Percentiles rank a stretch among this genome's conserved stretches.
These are phyloP conservation scores for Phylloboletellus chloephorus DNA, from an alignment of 1,284 basidiomycete species.

Conservation along the genomic window DNA sequence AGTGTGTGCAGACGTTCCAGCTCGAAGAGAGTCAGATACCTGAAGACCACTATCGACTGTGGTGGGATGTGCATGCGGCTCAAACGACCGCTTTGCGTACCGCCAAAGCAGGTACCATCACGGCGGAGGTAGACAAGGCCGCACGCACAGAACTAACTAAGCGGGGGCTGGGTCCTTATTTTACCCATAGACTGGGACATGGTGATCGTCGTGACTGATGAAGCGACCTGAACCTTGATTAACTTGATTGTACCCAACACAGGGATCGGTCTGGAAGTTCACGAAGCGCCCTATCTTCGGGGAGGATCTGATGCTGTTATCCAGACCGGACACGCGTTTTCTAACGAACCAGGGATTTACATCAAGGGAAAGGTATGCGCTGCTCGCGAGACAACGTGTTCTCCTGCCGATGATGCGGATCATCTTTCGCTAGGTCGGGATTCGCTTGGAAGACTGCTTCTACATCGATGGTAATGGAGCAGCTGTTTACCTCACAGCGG, in stretches of 20 bases:
- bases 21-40: constrained; percentile 55
- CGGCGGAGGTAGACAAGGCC: constrained; percentile 57
- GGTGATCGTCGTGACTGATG: constrained; percentile 38
- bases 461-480: constrained; percentile 54
- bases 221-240: constrained; percentile 11
- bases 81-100: constrained; percentile 52
- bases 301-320: constrained; percentile 61
- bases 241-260: constrained; percentile 7
- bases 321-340: constrained; percentile 67
- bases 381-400: background rate
- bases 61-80: constrained; percentile 63
- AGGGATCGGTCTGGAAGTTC: constrained; percentile 81
- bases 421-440: constrained; percentile 48
- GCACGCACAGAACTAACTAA: constrained; percentile 53
- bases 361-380: constrained; percentile 60
- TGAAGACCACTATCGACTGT: constrained; percentile 50
- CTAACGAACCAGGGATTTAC: constrained; percentile 81
- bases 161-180: constrained; percentile 52
- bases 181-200: constrained; percentile 80
- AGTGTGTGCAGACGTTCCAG: constrained; percentile 56
- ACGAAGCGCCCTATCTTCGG: constrained; percentile 76
- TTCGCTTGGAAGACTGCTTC: constrained; percentile 81
- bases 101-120: constrained; percentile 47
- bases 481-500: constrained; percentile 54
- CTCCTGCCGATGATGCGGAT: constrained; percentile 2